Base-by-base conservation (phyloP, 768 basidiomycete genomes). In the Tubosaeta sp. region DNA sequence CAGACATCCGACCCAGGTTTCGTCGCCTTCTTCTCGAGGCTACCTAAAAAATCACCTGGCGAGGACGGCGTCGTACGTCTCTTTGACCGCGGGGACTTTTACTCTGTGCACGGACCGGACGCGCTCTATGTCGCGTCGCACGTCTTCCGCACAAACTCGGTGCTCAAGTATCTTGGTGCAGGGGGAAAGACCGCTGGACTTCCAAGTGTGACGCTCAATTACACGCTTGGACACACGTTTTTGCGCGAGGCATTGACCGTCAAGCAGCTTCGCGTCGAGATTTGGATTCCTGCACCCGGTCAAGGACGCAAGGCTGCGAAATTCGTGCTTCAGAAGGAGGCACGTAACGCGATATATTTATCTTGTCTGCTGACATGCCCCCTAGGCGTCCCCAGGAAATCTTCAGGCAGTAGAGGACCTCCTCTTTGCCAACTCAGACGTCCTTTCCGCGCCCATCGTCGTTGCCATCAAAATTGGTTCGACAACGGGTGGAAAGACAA, bases 181-280 rank as follows among this genome's bases (percentile, higher is more conserved):
- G 80, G 79, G 0, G 82, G 82, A 27, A 77, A 75, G 56, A 64
- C 72, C 1, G 78, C 74, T 0, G 82, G 83, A 3, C 72, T 96
- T 1, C 84, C 90, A 0, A 86, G 84, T 47, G 92, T 96, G 44
- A 82, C 79, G 0, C 74, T 99, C 49, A 90, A 82, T 63, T 71
- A 76, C 50, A 81, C 79, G 14, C 81, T 92, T 16, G 94, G 94
- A 0, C 87, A 90, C 58, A 76, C 76, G 32, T 84, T 96, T 53
- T 71, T 99, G 40, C 74, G 96, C 25, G 95, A 98, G 43, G 93
- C 92, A 0, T 66, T 99, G 51, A 98, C 96, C 4, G 74, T 80
- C 27, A 90, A 84, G 67, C 95, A 98, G 70, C 79, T 99, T 53
- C 80, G 89, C 41, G 81, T 98, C 5, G 94, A 99, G 67, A 95